Evolutionary conservation across 2,329 filamentous ascomycete species (phyloP).

Genomic region (Pseudogymnoascus sp.): DNA sequence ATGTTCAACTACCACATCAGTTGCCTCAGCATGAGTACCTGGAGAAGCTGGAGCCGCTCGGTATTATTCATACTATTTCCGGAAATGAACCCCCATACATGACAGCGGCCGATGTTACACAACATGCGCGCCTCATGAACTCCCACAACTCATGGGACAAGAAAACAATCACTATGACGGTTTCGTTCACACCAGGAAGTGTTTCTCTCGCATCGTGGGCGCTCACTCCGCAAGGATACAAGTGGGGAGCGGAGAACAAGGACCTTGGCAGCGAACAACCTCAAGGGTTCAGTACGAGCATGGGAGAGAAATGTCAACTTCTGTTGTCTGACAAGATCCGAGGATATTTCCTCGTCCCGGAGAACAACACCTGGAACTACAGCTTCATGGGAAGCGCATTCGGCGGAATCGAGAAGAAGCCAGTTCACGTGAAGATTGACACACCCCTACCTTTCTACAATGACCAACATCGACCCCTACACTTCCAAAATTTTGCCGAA

Average conservation of each 20-base stretch:
- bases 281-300: constrained; percentile 81
- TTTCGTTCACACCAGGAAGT: constrained; percentile 93
- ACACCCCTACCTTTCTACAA: constrained; percentile 87
- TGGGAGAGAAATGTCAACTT: constrained; percentile 94
- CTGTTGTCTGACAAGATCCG: constrained; percentile 87
- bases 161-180: constrained; percentile 89
- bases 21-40: constrained; percentile 90
- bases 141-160: constrained; percentile 72
- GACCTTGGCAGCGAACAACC: constrained; percentile 89
- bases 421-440: constrained; percentile 86
- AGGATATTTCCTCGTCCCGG: constrained; percentile 93
- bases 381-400: constrained; percentile 94
- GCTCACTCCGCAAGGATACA: constrained; percentile 84
- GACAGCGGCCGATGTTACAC: constrained; percentile 89
- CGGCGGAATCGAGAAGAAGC: constrained; percentile 80
- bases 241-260: constrained; percentile 95
- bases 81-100: constrained; percentile 96
- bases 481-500: constrained; percentile 97
- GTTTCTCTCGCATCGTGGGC: constrained; percentile 93
- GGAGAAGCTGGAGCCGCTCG: constrained; percentile 77
- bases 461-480: constrained; percentile 81
- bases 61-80: constrained; percentile 90
- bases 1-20: constrained; percentile 82
- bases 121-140: constrained; percentile 85
- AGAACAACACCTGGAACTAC: constrained; percentile 91